Conservation (phyloP, 805 yeast species). For the Danielia reshetovae region DNA sequence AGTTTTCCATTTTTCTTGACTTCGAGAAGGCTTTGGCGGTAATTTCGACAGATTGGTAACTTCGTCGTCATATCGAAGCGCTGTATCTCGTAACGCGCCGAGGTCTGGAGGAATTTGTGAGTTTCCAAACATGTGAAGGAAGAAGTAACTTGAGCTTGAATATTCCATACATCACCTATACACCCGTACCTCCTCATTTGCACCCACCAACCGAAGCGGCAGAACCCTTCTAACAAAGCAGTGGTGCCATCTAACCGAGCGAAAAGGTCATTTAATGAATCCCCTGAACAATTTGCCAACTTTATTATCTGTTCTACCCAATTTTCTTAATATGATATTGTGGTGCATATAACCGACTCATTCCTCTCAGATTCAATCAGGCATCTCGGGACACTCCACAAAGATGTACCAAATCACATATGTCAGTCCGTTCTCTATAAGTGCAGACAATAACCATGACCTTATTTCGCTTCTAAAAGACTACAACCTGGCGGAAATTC, state of each 20-base stretch:
- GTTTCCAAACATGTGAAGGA: too few species aligned
- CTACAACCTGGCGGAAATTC: not conserved
- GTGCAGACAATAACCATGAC: conserved; percentile 6
- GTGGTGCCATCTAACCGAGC: too few species aligned
- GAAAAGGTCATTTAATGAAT: too few species aligned
- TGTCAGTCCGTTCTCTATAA: conserved; percentile 9
- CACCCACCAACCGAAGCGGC: not conserved
- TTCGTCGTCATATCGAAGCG: not conserved
- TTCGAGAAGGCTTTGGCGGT: conserved; percentile 5
- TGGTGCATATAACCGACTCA: too few species aligned
- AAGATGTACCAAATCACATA: conserved; percentile 4
- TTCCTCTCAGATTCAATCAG: too few species aligned
- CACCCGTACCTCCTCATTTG: not conserved
- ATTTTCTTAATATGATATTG: too few species aligned
- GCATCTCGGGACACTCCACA: too few species aligned
- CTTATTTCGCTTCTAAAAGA: conserved; percentile 7
- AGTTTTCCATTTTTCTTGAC: conserved; percentile 11
- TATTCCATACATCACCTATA: too few species aligned
- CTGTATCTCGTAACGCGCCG: not conserved
- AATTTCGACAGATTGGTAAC: not conserved
- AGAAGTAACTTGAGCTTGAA: too few species aligned
- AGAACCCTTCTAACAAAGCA: not conserved
- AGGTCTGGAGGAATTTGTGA: not conserved
- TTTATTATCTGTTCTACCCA: too few species aligned
- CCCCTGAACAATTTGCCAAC: too few species aligned